phyloP scores from a whole-genome alignment of 306 rosid genomes.

The Boehmeria nivea region DNA sequence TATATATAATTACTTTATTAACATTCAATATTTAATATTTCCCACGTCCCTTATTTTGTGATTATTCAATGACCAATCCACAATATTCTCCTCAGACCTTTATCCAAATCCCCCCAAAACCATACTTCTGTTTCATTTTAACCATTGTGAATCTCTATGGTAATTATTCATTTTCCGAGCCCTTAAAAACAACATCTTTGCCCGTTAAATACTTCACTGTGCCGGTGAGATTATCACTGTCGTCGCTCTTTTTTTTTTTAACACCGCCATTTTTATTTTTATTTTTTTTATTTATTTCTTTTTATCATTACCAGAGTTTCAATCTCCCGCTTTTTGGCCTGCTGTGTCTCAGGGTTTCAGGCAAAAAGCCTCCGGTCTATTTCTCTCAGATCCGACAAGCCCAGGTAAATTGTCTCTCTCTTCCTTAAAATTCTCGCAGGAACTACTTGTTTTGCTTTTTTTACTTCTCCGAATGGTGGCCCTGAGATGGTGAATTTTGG shows the following conservation, averaged over 20 bases:
- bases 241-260: background rate
- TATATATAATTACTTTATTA: no score
- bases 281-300: slow-evolving; percentile 9
- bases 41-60: no score
- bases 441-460: slow-evolving; percentile 1
- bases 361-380: slow-evolving; percentile 9
- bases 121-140: no score
- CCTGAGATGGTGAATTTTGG: background rate
- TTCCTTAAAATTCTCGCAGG: slow-evolving; percentile 11
- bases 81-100: no score
- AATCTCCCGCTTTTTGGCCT: background rate
- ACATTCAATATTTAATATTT: no score
- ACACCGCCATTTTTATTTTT: slow-evolving; percentile 14
- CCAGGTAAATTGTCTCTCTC: slow-evolving; percentile 30
- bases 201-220: background rate
- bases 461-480: slow-evolving; percentile 18
- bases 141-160: no score
- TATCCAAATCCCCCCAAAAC: no score
- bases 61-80: no score
- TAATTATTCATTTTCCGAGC: background rate
- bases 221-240: background rate
- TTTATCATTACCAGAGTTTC: slow-evolving; percentile 28
- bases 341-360: no score
- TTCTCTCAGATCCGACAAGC: slow-evolving; percentile 38
- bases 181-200: background rate